A percentile compares a stretch with the other conserved stretches of the same genome.
Evolutionary conservation across 2,329 filamentous ascomycete genomes (phyloP).

Genomic region (Fusarium poae): DNA sequence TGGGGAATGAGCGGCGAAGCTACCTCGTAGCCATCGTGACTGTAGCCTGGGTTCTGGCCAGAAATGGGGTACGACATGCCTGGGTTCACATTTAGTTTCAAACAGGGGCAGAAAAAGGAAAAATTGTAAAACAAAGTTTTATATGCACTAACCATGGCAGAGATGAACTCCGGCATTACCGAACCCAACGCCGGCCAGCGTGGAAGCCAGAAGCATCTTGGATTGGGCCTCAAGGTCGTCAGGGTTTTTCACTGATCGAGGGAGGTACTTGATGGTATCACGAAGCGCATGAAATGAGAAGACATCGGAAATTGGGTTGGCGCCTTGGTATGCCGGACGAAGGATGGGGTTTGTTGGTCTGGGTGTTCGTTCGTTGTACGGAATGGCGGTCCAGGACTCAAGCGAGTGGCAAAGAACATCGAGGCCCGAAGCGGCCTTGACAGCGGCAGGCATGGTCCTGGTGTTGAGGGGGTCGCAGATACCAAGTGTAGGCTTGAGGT

Average conservation of each 20-base stretch:
- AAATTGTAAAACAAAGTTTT: not conserved
- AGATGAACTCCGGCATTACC: conserved; percentile 96
- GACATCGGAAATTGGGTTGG: conserved; percentile 97
- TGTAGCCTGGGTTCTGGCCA: conserved; percentile 90
- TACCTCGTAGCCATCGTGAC: conserved; percentile 87
- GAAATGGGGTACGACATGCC: conserved; percentile 98
- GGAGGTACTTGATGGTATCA: conserved; percentile 91
- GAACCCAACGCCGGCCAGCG: conserved; percentile 94
- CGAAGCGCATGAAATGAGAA: conserved; percentile 90
- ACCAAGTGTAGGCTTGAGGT: conserved; percentile 93
- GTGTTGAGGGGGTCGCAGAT: conserved; percentile 92
- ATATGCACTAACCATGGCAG: conserved; percentile 65
- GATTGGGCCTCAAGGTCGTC: conserved; percentile 93
- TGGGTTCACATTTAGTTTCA: conserved; percentile 48
- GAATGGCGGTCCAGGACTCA: conserved; percentile 98
- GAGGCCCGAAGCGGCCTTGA: conserved; percentile 90
- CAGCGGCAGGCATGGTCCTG: conserved; percentile 92
- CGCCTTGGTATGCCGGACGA: conserved; percentile 93
- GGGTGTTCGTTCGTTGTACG: conserved; percentile 86
- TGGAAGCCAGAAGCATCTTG: conserved; percentile 95
- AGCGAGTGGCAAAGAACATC: conserved; percentile 96
- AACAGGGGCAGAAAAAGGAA: conserved; percentile 5
- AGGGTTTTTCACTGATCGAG: conserved; percentile 85
- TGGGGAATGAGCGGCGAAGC: conserved; percentile 87
- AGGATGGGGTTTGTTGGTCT: conserved; percentile 90